These are phyloP conservation scores for Nannochloris sp. DNA, from an alignment of 139 green algal species.

Conservation along the genomic window DNA sequence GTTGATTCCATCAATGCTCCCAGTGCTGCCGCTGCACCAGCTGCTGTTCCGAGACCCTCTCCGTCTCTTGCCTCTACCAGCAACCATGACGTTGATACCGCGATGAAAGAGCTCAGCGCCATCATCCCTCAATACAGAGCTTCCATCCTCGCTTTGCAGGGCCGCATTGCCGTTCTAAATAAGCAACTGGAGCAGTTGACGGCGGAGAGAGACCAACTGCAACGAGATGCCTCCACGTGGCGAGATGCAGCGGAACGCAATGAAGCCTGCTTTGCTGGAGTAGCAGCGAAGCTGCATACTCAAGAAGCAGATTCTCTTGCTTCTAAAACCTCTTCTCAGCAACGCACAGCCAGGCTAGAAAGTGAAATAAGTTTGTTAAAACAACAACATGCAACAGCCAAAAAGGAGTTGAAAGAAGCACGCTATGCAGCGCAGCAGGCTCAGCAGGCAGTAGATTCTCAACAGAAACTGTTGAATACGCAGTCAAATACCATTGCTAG, in stretches of 20 bases:
- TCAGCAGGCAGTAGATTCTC: not conserved
- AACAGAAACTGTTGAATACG: not conserved
- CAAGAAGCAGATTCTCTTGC: conserved; percentile 6
- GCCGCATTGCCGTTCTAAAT: conserved; percentile 11
- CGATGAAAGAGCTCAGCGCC: conserved; percentile 22
- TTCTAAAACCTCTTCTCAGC: not conserved
- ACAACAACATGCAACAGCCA: not conserved
- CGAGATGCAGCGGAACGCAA: not conserved
- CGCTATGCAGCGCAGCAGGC: not conserved
- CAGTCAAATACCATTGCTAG: conserved; percentile 11
- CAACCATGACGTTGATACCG: conserved; percentile 12
- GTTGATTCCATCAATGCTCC: not conserved
- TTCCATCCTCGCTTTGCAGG: conserved; percentile 10
- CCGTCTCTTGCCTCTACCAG: not conserved
- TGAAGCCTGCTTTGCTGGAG: conserved; percentile 8
- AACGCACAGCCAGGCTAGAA: not conserved
- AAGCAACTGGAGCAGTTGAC: conserved; percentile 1
- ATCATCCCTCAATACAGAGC: conserved; percentile 25
- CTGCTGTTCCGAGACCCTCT: not conserved
- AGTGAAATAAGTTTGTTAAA: not conserved
- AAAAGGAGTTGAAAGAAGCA: not conserved
- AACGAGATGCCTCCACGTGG: conserved; percentile 16
- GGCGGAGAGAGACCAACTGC: not conserved
- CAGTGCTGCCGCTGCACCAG: not conserved
- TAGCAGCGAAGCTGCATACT: conserved; percentile 6